Percentiles rank a stretch among this genome's conserved stretches.
phyloP scores from a whole-genome alignment of 2,329 filamentous ascomycete genomes.

The Cordyceps cateniannulata region DNA sequence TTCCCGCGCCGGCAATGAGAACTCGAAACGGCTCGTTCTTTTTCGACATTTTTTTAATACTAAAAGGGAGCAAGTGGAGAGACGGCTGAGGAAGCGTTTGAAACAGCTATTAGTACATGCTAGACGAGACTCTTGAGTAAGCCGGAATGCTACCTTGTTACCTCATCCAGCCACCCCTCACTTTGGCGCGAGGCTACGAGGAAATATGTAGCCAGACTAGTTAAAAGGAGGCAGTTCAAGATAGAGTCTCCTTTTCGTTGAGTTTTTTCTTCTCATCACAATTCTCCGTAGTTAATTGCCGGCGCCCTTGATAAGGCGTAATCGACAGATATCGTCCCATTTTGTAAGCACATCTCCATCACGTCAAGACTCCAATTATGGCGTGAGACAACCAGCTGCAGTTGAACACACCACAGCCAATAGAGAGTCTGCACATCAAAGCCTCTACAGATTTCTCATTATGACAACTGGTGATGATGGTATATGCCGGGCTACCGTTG shows the following conservation, averaged over 20 bases:
- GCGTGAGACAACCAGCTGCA: slow-evolving; percentile 1
- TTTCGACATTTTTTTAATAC: not conserved
- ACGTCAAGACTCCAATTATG: slow-evolving; percentile 14
- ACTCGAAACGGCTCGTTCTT: not conserved
- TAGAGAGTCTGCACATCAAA: no score
- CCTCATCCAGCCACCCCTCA: not conserved
- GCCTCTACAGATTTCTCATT: not conserved
- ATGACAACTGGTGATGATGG: not conserved
- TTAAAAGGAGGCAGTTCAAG: not conserved
- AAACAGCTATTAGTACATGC: not conserved
- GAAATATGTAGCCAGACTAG: not conserved
- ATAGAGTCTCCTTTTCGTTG: not conserved
- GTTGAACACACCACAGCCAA: not conserved
- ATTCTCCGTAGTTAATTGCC: not conserved
- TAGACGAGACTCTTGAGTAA: not conserved
- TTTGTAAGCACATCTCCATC: slow-evolving; percentile 11
- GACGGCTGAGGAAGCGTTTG: not conserved
- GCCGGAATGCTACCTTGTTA: not conserved
- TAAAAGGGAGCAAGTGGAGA: not conserved
- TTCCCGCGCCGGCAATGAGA: slow-evolving; percentile 19
- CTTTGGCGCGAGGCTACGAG: not conserved
- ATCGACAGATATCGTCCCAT: not conserved
- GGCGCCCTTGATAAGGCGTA: no score
- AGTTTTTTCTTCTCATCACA: no score
- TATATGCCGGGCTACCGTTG: not conserved